phyloP scores from a whole-genome alignment of 257 asterid genomes.

The Solanum boliviense region DNA sequence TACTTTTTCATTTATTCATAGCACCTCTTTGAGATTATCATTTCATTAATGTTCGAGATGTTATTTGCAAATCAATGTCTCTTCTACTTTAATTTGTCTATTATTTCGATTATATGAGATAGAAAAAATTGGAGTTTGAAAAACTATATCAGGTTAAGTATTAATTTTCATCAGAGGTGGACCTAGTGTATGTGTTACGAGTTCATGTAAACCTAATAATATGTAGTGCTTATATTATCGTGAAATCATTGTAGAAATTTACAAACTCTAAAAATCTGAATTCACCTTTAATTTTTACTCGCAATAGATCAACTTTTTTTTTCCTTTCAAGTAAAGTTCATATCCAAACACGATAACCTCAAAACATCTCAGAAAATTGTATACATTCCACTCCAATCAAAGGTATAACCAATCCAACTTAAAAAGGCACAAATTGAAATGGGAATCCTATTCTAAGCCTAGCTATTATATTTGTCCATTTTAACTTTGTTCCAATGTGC shows the following conservation, averaged over 20 bases:
- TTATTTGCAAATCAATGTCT: not conserved
- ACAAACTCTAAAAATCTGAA: not conserved
- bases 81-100: not conserved
- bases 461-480: not conserved
- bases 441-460: not conserved
- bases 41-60: not conserved
- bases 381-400: not conserved
- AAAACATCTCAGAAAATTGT: not conserved
- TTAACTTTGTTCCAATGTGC: not conserved
- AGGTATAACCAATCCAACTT: not conserved
- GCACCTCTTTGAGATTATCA: not conserved
- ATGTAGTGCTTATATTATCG: not conserved
- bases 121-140: not conserved
- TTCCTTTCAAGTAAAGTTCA: not conserved
- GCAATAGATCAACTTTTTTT: not conserved
- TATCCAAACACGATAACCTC: not conserved
- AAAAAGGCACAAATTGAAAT: not conserved
- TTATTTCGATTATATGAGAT: not conserved
- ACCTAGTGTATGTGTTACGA: not conserved
- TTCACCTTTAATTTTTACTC: not conserved
- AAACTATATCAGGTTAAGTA: not conserved
- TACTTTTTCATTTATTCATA: too few relatives aligned
- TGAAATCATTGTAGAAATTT: not conserved
- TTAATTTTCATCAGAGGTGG: accelerated
- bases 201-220: not conserved